Percentiles rank a stretch among this genome's conserved stretches.
These are phyloP conservation scores for Boletus huronensis DNA, from an alignment of 768 basidiomycete species.

Conservation along the genomic window DNA sequence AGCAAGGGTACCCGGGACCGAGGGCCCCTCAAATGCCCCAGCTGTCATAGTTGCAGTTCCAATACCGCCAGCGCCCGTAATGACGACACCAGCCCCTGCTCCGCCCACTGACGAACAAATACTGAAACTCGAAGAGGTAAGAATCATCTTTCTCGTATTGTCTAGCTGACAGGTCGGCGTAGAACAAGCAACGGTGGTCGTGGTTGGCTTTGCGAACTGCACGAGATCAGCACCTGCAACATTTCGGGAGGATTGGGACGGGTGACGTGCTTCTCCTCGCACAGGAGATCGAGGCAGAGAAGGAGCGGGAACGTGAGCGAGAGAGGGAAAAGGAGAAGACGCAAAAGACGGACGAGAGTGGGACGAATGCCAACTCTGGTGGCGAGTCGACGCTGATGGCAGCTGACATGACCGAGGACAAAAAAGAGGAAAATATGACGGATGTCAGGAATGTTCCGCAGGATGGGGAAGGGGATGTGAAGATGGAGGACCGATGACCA, in stretches of 20 bases:
- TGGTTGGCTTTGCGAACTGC: slow-evolving; percentile 81
- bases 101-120: slow-evolving; percentile 48
- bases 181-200: slow-evolving; percentile 76
- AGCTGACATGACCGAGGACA: slow-evolving; percentile 20
- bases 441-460: slow-evolving; percentile 15
- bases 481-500: slow-evolving; percentile 43
- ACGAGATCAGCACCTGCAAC: slow-evolving; percentile 67
- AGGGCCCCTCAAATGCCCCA: slow-evolving; percentile 28
- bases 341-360: slow-evolving; percentile 25
- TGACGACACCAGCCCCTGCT: slow-evolving; percentile 25
- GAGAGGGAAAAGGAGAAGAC: slow-evolving; percentile 33
- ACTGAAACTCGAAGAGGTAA: slow-evolving; percentile 60
- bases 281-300: slow-evolving; percentile 36
- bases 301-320: slow-evolving; percentile 37
- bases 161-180: slow-evolving; percentile 13
- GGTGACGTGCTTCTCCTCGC: slow-evolving; percentile 60
- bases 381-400: slow-evolving; percentile 33
- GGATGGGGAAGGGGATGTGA: slow-evolving; percentile 45
- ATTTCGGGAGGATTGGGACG: slow-evolving; percentile 80
- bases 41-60: slow-evolving; percentile 6
- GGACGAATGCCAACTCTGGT: slow-evolving; percentile 18
- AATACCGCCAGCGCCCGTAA: slow-evolving; percentile 8
- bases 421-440: slow-evolving; percentile 19
- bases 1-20: slow-evolving; percentile 29
- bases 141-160: not conserved